Base-by-base conservation (phyloP, 1,284 basidiomycete species). In the Ceratobasidium sp. region DNA sequence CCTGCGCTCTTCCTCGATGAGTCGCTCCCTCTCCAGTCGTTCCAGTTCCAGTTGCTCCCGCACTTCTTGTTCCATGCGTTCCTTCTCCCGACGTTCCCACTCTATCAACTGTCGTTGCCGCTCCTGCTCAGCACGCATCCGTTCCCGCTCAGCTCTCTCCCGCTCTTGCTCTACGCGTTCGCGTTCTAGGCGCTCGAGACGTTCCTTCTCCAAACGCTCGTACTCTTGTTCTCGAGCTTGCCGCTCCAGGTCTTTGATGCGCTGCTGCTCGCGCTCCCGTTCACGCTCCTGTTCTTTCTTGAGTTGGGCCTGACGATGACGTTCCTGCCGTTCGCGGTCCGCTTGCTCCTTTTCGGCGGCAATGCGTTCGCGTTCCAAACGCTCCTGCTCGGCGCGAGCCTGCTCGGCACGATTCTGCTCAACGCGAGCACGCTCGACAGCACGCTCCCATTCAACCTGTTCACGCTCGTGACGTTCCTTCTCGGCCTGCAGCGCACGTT, bases 141-240 rank as follows among this genome's bases (percentile, higher is more conserved):
- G 26, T 9, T 75, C 71, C 13, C 71, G 71, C 61, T 75, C 71
- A 17, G 44, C 7, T n/a, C 46, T 46, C 26, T 75, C 71, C 17
- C 50, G 71, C 28, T 75, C 71, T 15, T 48, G 71, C 50, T 75
- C 71, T 15, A 48, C 28, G 33, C 61, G 71, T 33, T 75, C 71
- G 7, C 50, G 61, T 20, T 75, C 71, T 46, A n/a, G n/a, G n/a
- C n/a, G n/a, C n/a, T n/a, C n/a, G n/a, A 65, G 61, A 15, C 71
- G 71, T n/a, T 75, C 71, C 40, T 65, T 75, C 38, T 75, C 71
- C 48, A 75, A 44, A 23, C 59, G 71, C 23, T 75, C 71, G 28
- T 26, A 61, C 10, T 75, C 71, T 1, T 48, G 71, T 61, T 75
- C 71, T n/a, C 71, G 71, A 54, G 71, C 71, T 13, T 64, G 56